Evolutionary conservation across 176 grass and related monocot species (phyloP).

Genomic region (Oryza punctata): DNA sequence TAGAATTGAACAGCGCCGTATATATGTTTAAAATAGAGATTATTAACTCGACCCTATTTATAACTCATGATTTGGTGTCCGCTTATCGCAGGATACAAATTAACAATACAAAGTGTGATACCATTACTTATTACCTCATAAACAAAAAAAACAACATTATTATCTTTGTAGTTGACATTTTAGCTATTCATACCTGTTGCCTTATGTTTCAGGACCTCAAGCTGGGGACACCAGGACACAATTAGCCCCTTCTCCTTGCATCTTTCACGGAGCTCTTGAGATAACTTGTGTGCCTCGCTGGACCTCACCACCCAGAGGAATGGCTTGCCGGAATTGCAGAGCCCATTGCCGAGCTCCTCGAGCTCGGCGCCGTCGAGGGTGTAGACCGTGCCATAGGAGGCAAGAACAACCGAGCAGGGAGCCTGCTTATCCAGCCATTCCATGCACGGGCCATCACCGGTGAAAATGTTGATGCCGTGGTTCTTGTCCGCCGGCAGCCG

Average conservation of each 20-base stretch:
- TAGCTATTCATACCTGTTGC: background rate
- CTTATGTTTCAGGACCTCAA: constrained; percentile 32
- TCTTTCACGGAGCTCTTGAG: background rate
- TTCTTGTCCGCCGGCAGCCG: constrained; percentile 24
- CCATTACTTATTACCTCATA: no score
- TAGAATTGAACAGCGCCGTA: no score
- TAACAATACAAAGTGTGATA: no score
- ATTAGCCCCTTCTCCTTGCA: background rate
- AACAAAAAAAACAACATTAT: no score
- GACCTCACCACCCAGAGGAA: constrained; percentile 35
- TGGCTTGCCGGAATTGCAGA: background rate
- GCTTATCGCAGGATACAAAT: no score
- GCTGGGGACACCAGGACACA: constrained; percentile 31
- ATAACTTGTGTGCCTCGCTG: background rate
- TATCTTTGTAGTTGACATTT: no score
- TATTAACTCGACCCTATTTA: no score
- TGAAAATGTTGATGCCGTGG: constrained; percentile 43
- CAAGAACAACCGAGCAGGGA: constrained; percentile 36
- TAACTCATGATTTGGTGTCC: no score
- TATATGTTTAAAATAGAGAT: no score
- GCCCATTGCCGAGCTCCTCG: constrained; percentile 29
- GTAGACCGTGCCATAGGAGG: constrained; percentile 41
- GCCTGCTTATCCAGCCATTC: constrained; percentile 38
- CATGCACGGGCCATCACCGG: constrained; percentile 1
- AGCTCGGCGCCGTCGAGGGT: background rate